Percentiles rank a stretch among this genome's conserved stretches.
Conservation (phyloP, 371 early-diverging fungal genomes). For the Mucor racemosus region DNA sequence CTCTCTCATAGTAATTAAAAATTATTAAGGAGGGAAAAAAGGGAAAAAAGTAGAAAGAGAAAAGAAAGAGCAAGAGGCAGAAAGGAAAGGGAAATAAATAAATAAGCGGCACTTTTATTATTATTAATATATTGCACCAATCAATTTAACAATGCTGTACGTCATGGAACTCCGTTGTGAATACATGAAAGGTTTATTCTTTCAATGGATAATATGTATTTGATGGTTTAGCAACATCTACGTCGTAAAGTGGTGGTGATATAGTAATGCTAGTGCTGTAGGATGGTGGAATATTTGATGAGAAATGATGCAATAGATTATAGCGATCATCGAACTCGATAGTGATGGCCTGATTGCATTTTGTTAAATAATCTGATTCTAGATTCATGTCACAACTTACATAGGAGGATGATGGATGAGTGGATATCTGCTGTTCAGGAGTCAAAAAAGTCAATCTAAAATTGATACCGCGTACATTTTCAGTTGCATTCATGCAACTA, state of each 20-base stretch:
- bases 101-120: too few relatives aligned
- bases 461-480: constrained; percentile 54
- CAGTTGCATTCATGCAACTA: constrained; percentile 54
- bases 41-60: too few relatives aligned
- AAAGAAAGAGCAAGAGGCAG: too few relatives aligned
- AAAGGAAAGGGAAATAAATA: too few relatives aligned
- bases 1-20: too few relatives aligned
- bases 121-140: too few relatives aligned
- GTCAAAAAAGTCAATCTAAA: constrained; percentile 37
- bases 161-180: too few relatives aligned
- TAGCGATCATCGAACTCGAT: constrained; percentile 51
- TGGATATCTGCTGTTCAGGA: constrained; percentile 30
- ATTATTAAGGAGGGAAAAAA: too few relatives aligned
- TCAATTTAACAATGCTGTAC: too few relatives aligned
- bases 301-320: constrained; percentile 46
- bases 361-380: not conserved
- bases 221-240: constrained; percentile 24
- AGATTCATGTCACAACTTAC: constrained; percentile 28
- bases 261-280: constrained; percentile 14
- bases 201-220: constrained; percentile 37
- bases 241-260: constrained; percentile 13
- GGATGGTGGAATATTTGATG: constrained; percentile 25
- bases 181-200: constrained; percentile 9
- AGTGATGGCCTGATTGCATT: constrained; percentile 35
- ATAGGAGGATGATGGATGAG: constrained; percentile 30